Base-by-base conservation (phyloP, 108 stramenopile species). In the Aurantiochytrium sp. region DNA sequence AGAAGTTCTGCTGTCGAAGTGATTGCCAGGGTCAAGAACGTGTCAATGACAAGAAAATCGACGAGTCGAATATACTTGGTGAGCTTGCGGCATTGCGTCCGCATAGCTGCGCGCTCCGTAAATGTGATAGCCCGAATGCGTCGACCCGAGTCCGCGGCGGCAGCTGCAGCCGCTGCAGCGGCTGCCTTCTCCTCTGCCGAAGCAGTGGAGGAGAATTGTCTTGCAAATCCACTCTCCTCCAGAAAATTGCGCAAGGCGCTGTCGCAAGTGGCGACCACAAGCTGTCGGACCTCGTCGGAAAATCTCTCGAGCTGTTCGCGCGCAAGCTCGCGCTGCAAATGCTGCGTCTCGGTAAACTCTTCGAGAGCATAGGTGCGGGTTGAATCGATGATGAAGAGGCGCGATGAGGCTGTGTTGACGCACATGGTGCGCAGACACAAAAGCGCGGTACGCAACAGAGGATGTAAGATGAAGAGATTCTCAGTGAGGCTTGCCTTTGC, bases 111-210 rank as follows among this genome's bases (percentile, higher is more conserved):
- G 21, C 58, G 58, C 28, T 90, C 89, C 5, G 89, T 60, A 44
- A 72, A 90, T 5, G 58, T 90, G 49, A 57, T 90, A 6, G 76
- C 49, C 6, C 92, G 59, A 93, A 92, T 25, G 60, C 64, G 49
- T 93, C 93, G 49, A 49, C 69, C 76, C 45, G 72, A 28, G 43
- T 35, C 23, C 16, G 49, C 51, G 93, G 60, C 35, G 92, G 93
- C 42, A 10, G 64, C 64, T 23, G 64, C 64, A 10, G 18, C 64
- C 8, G 64, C 64, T 23, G 64, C 64, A 18, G 47, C 47, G 58
- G 93, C 93, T 18, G 93, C 94, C 60, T 92, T 91, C 44, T 93
- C 94, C 57, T 94, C 93, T 6, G 76, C n/a, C 45, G 76, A 45
- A 12, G 76, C 76, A 12, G 1, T 47, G 0, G 6, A 12, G 12